Evolutionary conservation across 2,329 filamentous ascomycete species (phyloP).

Genomic region (Tolypocladium album): DNA sequence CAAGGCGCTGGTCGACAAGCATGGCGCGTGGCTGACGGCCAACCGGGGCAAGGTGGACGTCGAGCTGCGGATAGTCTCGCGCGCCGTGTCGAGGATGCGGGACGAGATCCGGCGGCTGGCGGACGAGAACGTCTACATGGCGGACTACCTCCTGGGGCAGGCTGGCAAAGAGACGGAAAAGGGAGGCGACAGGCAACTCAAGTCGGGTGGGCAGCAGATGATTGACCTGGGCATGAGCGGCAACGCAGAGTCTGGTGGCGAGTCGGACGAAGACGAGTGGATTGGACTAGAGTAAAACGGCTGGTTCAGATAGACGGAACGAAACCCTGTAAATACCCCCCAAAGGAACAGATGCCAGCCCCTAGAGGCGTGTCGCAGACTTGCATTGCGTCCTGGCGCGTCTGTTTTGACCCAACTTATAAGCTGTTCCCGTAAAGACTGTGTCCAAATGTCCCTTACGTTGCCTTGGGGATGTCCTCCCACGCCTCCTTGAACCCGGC

Average conservation of each 20-base stretch:
- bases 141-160: conserved; percentile 66
- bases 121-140: conserved; percentile 80
- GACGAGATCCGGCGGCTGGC: conserved; percentile 73
- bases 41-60: conserved; percentile 70
- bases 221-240: conserved; percentile 20
- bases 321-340: neutral
- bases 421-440: neutral
- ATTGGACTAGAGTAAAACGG: conserved; percentile 33
- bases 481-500: conserved; percentile 58
- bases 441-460: neutral
- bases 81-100: conserved; percentile 69
- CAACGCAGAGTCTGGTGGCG: conserved; percentile 21
- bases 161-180: conserved; percentile 20
- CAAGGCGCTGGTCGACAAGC: conserved; percentile 67
- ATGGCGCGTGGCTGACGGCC: conserved; percentile 77
- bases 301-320: conserved; percentile 3
- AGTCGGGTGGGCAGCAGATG: conserved; percentile 9
- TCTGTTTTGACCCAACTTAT: neutral
- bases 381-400: neutral
- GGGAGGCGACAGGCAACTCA: conserved; percentile 10
- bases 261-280: conserved; percentile 33
- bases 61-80: conserved; percentile 72
- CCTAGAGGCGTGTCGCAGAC: neutral
- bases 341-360: neutral
- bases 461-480: conserved; percentile 28